A percentile compares a stretch with the other conserved stretches of the same genome.
These are phyloP conservation scores for Mercurialis annua DNA, from an alignment of 345 rosid genomes.

Conservation along the genomic window DNA sequence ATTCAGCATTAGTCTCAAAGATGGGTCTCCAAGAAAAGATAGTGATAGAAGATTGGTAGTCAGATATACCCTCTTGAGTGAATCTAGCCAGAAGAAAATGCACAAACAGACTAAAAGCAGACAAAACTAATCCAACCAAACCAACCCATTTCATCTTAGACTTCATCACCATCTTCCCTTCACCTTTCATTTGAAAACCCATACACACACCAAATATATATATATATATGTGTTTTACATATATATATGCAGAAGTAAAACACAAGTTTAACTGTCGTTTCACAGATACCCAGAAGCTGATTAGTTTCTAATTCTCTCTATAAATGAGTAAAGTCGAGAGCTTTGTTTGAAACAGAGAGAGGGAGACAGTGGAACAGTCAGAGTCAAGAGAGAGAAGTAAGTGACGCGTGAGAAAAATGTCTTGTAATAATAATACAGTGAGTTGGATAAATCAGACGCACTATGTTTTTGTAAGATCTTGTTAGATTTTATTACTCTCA, in stretches of 20 bases:
- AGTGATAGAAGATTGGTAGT: constrained; percentile 80
- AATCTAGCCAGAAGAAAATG: constrained; percentile 88
- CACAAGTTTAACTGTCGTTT: neutral
- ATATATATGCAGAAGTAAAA: neutral
- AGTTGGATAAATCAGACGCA: constrained; percentile 25
- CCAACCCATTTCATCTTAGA: constrained; percentile 92
- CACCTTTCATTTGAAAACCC: constrained; percentile 55
- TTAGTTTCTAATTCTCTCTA: neutral
- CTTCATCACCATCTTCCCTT: constrained; percentile 66
- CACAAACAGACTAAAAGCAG: constrained; percentile 63
- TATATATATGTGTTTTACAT: neutral
- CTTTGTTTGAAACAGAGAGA: constrained; percentile 7
- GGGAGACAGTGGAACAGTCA: neutral
- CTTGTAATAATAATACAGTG: neutral
- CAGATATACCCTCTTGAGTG: constrained; percentile 61
- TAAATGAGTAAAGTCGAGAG: neutral
- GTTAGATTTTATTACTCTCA: constrained; percentile 4
- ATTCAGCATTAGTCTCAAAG: constrained; percentile 52
- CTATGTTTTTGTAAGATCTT: neutral
- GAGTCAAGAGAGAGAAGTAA: constrained; percentile 9
- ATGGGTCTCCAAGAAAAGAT: constrained; percentile 97
- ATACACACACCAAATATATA: neutral
- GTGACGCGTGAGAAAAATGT: constrained; percentile 14
- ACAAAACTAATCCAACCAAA: constrained; percentile 66
- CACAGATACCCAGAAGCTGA: neutral